Evolutionary conservation across 495 filamentous ascomycete species (phyloP).

Genomic region (Penicillium desertorum): DNA sequence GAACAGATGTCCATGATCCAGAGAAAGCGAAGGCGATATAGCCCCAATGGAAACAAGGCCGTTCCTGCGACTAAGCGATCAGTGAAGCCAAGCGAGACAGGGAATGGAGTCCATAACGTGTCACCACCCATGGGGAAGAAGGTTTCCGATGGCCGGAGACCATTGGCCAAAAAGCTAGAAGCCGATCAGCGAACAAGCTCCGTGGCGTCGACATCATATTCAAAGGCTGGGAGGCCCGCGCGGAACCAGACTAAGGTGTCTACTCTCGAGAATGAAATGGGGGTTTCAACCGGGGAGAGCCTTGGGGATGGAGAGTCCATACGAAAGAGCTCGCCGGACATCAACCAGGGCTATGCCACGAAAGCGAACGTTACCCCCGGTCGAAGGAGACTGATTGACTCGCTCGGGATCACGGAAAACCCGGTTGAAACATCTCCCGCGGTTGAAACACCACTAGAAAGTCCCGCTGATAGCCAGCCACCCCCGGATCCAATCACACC

Average conservation of each 20-base stretch:
- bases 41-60: not conserved
- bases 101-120: not conserved
- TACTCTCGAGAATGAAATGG: not conserved
- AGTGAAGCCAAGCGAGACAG: not conserved
- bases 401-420: slow-evolving; percentile 23
- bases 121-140: not conserved
- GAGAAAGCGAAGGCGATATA: slow-evolving; percentile 23
- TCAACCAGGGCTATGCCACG: not conserved
- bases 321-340: not conserved
- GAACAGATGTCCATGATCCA: slow-evolving; percentile 16
- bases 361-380: slow-evolving; percentile 18
- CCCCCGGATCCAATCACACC: slow-evolving; percentile 8
- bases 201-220: not conserved
- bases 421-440: not conserved
- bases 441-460: slow-evolving; percentile 6
- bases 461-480: slow-evolving; percentile 13
- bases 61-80: not conserved
- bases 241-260: not conserved
- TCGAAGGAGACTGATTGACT: slow-evolving; percentile 42
- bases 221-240: not conserved
- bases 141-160: not conserved
- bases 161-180: not conserved
- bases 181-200: not conserved
- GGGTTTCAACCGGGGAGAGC: not conserved
- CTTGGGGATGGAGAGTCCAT: not conserved